Conservation (phyloP, 2,329 filamentous ascomycete species). For the Alternaria brassicicola region DNA sequence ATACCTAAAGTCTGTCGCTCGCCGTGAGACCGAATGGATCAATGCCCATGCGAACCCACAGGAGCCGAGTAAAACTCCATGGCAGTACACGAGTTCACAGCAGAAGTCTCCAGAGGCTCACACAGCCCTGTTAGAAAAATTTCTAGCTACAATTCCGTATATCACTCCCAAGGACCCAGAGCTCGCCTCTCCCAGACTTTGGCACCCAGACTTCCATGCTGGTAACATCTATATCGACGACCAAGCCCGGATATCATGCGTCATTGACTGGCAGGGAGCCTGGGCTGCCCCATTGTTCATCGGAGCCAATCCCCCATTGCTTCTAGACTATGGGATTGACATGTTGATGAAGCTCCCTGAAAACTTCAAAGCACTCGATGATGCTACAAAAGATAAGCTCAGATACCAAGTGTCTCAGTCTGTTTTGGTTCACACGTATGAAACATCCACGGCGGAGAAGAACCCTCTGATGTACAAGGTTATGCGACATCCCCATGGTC, state of each 20-base stretch:
- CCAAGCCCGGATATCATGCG: slow-evolving; percentile 28
- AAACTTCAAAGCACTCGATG: slow-evolving; percentile 32
- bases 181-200: slow-evolving; percentile 32
- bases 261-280: slow-evolving; percentile 41
- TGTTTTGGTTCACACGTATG: slow-evolving; percentile 30
- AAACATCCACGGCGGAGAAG: slow-evolving; percentile 28
- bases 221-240: slow-evolving; percentile 38
- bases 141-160: slow-evolving; percentile 27
- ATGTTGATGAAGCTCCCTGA: slow-evolving; percentile 37
- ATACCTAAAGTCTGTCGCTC: slow-evolving; percentile 38
- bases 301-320: slow-evolving; percentile 30
- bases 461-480: slow-evolving; percentile 35
- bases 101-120: slow-evolving; percentile 30
- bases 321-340: slow-evolving; percentile 34
- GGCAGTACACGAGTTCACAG: slow-evolving; percentile 42
- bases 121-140: slow-evolving; percentile 26
- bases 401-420: slow-evolving; percentile 36
- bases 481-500: slow-evolving; percentile 30
- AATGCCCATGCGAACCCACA: slow-evolving; percentile 31
- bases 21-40: slow-evolving; percentile 46
- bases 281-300: slow-evolving; percentile 31
- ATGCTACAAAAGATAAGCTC: slow-evolving; percentile 26
- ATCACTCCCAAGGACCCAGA: slow-evolving; percentile 33
- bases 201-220: slow-evolving; percentile 39
- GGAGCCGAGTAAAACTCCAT: slow-evolving; percentile 34